Evolutionary conservation across 306 rosid genomes (phyloP).

Genomic region (Lathyrus sativus): DNA sequence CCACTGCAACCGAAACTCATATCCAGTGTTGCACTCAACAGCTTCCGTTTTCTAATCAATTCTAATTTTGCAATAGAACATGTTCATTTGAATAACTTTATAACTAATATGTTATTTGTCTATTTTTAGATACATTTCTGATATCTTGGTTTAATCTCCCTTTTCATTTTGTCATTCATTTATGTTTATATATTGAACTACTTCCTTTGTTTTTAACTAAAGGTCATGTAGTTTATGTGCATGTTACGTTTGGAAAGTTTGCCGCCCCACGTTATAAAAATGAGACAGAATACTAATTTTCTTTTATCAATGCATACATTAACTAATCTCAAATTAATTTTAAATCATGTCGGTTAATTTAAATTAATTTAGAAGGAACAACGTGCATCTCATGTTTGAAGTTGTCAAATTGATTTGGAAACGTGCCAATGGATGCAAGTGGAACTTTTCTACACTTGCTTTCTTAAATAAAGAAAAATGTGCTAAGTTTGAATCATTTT

Average conservation of each 20-base stretch:
- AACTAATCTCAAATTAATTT: not conserved
- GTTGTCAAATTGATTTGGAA: not conserved
- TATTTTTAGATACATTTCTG: no score
- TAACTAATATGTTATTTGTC: no score
- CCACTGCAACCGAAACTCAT: no score
- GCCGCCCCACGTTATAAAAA: not conserved
- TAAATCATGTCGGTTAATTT: conserved; percentile 3
- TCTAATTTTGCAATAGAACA: no score
- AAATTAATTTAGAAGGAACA: not conserved
- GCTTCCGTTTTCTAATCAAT: no score
- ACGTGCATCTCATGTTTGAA: not conserved
- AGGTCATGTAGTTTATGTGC: not conserved
- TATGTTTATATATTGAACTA: no score
- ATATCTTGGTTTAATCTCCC: no score
- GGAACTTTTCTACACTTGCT: not conserved
- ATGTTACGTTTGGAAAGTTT: not conserved
- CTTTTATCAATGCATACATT: not conserved
- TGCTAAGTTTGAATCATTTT: not conserved
- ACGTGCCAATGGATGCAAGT: not conserved
- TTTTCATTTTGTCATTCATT: no score
- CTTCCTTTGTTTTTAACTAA: no score
- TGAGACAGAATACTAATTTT: not conserved
- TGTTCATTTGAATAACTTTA: no score
- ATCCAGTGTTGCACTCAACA: no score
- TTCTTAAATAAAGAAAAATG: not conserved